A percentile compares a stretch with the other conserved stretches of the same genome.
Conservation (phyloP, 139 green algal genomes). For the Picocystis salinarum region DNA sequence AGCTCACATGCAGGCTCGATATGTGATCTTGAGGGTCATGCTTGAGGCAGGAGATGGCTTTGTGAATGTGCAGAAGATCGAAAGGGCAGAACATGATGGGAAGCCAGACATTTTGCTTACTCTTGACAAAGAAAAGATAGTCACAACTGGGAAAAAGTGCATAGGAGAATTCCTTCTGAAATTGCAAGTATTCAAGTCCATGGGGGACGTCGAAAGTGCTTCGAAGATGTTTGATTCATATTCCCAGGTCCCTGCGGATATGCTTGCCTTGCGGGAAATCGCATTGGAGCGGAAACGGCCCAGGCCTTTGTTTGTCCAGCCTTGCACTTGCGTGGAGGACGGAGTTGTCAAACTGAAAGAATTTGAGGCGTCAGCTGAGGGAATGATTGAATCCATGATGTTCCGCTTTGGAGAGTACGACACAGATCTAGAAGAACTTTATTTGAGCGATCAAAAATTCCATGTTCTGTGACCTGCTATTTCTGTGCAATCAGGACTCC, state of each 20-base stretch:
- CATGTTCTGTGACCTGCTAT: too few relatives aligned
- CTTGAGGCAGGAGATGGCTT: too few relatives aligned
- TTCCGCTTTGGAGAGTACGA: too few relatives aligned
- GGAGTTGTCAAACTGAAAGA: slow-evolving; percentile 4
- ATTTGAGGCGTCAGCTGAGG: slow-evolving; percentile 8
- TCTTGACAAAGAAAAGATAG: slow-evolving; percentile 6
- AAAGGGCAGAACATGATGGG: too few relatives aligned
- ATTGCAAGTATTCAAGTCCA: slow-evolving; percentile 10
- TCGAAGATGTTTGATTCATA: neutral
- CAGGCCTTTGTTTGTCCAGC: slow-evolving; percentile 8
- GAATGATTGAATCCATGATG: slow-evolving; percentile 7
- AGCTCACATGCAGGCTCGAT: slow-evolving; percentile 7
- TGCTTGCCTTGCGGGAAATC: slow-evolving; percentile 4
- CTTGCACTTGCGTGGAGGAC: neutral
- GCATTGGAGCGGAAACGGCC: slow-evolving; percentile 6
- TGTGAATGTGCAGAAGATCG: too few relatives aligned
- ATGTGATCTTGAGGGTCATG: neutral
- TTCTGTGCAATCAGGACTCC: too few relatives aligned
- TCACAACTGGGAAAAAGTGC: slow-evolving; percentile 1
- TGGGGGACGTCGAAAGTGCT: neutral
- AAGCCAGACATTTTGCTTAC: neutral
- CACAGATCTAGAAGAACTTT: too few relatives aligned
- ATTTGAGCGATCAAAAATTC: too few relatives aligned
- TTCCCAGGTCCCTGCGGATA: neutral
- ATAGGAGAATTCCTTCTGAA: slow-evolving; percentile 2